These are phyloP conservation scores for Blastomyces gilchristii DNA, from an alignment of 2,329 filamentous ascomycete species.

Conservation along the genomic window DNA sequence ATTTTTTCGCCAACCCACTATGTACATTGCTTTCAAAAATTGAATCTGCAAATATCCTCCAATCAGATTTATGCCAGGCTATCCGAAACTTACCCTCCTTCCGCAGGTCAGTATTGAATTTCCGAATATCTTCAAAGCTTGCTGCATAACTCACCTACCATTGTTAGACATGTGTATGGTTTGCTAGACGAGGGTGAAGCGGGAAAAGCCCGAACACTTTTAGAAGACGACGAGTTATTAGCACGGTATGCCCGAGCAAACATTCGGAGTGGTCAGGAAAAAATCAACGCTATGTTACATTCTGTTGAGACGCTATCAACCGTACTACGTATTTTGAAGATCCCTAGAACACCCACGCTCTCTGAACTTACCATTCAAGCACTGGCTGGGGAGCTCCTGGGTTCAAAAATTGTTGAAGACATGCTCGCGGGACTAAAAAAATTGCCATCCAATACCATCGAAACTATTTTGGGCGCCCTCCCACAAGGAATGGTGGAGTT, in stretches of 20 bases:
- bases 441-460: constrained; percentile 41
- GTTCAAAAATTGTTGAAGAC: constrained; percentile 43
- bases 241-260: constrained; percentile 32
- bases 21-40: constrained; percentile 39
- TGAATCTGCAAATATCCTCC: constrained; percentile 20
- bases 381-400: constrained; percentile 43
- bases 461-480: constrained; percentile 32
- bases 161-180: constrained; percentile 32
- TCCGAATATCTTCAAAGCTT: neutral
- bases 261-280: constrained; percentile 32
- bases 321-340: constrained; percentile 23
- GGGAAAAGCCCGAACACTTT: constrained; percentile 33
- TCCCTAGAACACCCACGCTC: constrained; percentile 23
- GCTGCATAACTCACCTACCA: neutral
- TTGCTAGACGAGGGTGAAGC: constrained; percentile 30
- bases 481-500: constrained; percentile 30
- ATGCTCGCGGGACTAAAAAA: constrained; percentile 44
- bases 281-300: constrained; percentile 30
- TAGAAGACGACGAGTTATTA: constrained; percentile 43
- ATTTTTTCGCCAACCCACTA: constrained; percentile 52
- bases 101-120: constrained; percentile 27
- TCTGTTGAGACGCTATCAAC: constrained; percentile 23
- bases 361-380: constrained; percentile 33
- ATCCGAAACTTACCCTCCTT: constrained; percentile 50
- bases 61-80: constrained; percentile 42